Percentiles rank a stretch among this genome's conserved stretches.
phyloP scores from a whole-genome alignment of 352 stramenopile genomes.

The Globisporangium recalcitrans region DNA sequence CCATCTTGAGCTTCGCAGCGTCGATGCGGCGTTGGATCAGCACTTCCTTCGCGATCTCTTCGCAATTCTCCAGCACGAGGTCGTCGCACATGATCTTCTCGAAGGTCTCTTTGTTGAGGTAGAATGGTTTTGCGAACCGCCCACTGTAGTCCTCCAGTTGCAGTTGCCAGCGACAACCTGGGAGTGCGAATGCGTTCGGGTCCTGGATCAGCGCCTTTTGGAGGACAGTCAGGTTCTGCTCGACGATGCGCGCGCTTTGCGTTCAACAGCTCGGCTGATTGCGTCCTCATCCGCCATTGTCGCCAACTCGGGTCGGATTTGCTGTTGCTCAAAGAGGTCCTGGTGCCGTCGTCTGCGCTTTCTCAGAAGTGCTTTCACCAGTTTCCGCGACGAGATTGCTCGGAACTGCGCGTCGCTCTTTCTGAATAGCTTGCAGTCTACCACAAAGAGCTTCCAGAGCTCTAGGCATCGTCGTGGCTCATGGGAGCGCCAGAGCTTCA shows the following conservation, averaged over 20 bases:
- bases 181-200: slow-evolving; percentile 21
- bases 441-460: slow-evolving; percentile 47
- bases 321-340: slow-evolving; percentile 26
- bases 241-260: slow-evolving; percentile 41
- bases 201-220: slow-evolving; percentile 40
- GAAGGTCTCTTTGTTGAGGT: slow-evolving; percentile 54
- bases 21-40: slow-evolving; percentile 50
- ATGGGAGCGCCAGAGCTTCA: slow-evolving; percentile 40
- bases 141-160: slow-evolving; percentile 48
- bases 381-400: slow-evolving; percentile 15
- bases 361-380: slow-evolving; percentile 19
- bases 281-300: slow-evolving; percentile 50
- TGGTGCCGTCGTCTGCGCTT: slow-evolving; percentile 24
- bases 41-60: slow-evolving; percentile 51
- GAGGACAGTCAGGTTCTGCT: slow-evolving; percentile 40
- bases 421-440: slow-evolving; percentile 22
- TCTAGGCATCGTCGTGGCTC: slow-evolving; percentile 39
- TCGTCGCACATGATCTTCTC: slow-evolving; percentile 69
- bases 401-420: slow-evolving; percentile 30
- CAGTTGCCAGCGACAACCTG: slow-evolving; percentile 54
- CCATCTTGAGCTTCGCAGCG: slow-evolving; percentile 26
- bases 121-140: slow-evolving; percentile 59
- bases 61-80: slow-evolving; percentile 60
- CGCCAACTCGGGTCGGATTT: slow-evolving; percentile 23
- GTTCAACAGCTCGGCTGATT: slow-evolving; percentile 27